phyloP scores from a whole-genome alignment of 2,329 filamentous ascomycete species.

The Sporothrix schenckii region DNA sequence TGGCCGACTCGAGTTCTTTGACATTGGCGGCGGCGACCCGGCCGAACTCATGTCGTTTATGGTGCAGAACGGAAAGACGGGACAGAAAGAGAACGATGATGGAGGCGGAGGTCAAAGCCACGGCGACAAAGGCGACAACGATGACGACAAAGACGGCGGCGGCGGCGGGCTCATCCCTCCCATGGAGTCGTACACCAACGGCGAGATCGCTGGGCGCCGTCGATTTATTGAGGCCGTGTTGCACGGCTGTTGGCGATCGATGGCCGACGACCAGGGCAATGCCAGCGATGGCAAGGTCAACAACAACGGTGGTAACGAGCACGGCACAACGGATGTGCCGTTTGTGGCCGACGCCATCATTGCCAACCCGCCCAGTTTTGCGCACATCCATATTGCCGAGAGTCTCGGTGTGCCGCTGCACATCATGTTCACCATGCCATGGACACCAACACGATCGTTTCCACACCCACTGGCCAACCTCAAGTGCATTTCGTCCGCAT shows the following conservation, averaged over 20 bases:
- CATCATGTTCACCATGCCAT: constrained; percentile 69
- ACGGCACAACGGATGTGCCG: background rate
- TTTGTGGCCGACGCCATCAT: constrained; percentile 71
- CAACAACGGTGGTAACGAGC: background rate
- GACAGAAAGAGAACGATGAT: background rate
- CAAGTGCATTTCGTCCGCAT: constrained; percentile 41
- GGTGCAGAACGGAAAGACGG: constrained; percentile 71
- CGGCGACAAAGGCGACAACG: background rate
- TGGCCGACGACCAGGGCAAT: constrained; percentile 2
- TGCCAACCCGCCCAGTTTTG: constrained; percentile 68
- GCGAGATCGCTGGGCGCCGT: constrained; percentile 74
- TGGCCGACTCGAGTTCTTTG: constrained; percentile 68
- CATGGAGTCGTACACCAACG: constrained; percentile 72
- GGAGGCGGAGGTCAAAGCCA: no score
- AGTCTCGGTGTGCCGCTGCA: constrained; percentile 66
- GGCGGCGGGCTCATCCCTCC: constrained; percentile 74
- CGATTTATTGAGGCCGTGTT: constrained; percentile 77
- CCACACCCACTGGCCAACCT: constrained; percentile 78
- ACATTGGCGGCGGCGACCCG: constrained; percentile 70
- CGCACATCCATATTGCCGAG: constrained; percentile 67
- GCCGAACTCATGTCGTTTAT: constrained; percentile 83
- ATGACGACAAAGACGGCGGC: background rate
- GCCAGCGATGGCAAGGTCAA: background rate
- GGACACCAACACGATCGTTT: constrained; percentile 66
- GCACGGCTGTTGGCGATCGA: constrained; percentile 80